Evolutionary conservation across 2,329 filamentous ascomycete genomes (phyloP).

Genomic region (Aspergillus costaricaensis): DNA sequence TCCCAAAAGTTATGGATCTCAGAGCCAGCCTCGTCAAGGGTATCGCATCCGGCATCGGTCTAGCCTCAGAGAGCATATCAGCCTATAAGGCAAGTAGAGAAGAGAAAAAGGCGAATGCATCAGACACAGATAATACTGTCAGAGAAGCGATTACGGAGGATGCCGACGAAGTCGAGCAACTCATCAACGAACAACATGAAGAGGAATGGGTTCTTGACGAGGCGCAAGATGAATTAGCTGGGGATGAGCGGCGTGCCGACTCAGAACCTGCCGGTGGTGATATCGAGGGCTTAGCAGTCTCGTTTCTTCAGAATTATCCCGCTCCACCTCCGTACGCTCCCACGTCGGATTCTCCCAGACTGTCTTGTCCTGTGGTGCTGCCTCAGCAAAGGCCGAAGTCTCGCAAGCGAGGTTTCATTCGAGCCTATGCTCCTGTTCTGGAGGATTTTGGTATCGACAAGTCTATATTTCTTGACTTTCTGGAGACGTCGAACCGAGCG

Average conservation of each 20-base stretch:
- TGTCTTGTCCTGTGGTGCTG: constrained; percentile 6
- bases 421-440: constrained; percentile 11
- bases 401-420: constrained; percentile 8
- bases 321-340: no score
- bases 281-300: no score
- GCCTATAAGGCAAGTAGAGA: constrained; percentile 23
- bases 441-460: constrained; percentile 4
- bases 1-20: not conserved
- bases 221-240: no score
- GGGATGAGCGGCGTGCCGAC: no score
- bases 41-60: constrained; percentile 30
- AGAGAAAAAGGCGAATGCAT: constrained; percentile 1
- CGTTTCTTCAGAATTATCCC: no score
- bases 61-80: constrained; percentile 26
- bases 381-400: constrained; percentile 10
- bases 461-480: constrained; percentile 1
- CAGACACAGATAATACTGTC: not conserved
- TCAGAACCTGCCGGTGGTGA: no score
- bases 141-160: not conserved
- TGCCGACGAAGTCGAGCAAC: no score
- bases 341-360: not conserved
- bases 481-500: constrained; percentile 7
- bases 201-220: no score
- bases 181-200: no score
- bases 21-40: constrained; percentile 14